These are phyloP conservation scores for Ehretia macrophylla DNA, from an alignment of 257 asterid species.

Conservation along the genomic window DNA sequence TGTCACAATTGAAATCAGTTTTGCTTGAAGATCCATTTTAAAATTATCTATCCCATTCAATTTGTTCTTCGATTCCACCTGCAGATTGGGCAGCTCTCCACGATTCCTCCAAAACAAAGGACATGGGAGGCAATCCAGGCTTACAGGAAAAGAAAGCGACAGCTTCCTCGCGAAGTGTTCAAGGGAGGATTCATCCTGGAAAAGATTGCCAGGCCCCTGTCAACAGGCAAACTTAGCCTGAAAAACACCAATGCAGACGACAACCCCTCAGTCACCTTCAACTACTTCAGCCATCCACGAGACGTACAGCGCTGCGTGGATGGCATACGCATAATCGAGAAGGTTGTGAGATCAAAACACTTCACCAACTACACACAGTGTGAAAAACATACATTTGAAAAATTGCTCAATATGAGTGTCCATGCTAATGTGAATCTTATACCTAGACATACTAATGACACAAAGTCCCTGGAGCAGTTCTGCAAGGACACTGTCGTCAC, in stretches of 20 bases:
- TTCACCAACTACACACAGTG: slow-evolving; percentile 47
- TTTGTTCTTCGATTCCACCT: neutral
- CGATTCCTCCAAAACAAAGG: slow-evolving; percentile 66
- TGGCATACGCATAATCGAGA: slow-evolving; percentile 71
- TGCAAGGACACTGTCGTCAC: slow-evolving; percentile 95
- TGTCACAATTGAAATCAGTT: neutral
- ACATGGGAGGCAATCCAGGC: slow-evolving; percentile 47
- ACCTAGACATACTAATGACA: slow-evolving; percentile 80
- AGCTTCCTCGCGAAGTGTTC: slow-evolving; percentile 54
- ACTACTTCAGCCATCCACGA: slow-evolving; percentile 82
- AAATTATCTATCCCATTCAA: neutral
- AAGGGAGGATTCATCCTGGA: slow-evolving; percentile 64
- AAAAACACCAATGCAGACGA: slow-evolving; percentile 58
- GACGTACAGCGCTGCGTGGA: slow-evolving; percentile 65
- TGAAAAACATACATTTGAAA: slow-evolving; percentile 45
- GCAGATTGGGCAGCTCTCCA: slow-evolving; percentile 85
- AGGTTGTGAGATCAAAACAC: slow-evolving; percentile 51
- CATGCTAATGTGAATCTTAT: slow-evolving; percentile 78
- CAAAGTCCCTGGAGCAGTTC: slow-evolving; percentile 71
- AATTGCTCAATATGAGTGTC: slow-evolving; percentile 69
- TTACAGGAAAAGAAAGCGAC: slow-evolving; percentile 33
- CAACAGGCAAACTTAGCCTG: slow-evolving; percentile 49
- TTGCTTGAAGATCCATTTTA: neutral
- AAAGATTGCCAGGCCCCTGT: slow-evolving; percentile 53
- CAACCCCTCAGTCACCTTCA: slow-evolving; percentile 87